Evolutionary conservation across 345 rosid genomes (phyloP).

Genomic region (Brassica rapa): DNA sequence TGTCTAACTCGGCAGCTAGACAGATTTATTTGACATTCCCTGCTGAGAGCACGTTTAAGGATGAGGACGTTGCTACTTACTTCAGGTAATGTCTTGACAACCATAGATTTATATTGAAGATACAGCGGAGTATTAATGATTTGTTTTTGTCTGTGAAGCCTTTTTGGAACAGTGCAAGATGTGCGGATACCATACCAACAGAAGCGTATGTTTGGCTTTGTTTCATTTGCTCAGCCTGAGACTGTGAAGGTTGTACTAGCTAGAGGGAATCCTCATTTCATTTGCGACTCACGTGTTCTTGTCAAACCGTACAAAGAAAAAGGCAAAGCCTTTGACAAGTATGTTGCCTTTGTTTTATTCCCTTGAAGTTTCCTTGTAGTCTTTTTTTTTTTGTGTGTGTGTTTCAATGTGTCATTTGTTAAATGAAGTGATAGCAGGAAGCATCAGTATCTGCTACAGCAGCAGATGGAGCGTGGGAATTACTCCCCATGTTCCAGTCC

Average conservation of each 20-base stretch:
- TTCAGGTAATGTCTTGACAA: slow-evolving; percentile 58
- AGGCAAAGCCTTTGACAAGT: slow-evolving; percentile 79
- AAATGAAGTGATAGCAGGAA: slow-evolving; percentile 52
- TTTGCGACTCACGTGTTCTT: slow-evolving; percentile 91
- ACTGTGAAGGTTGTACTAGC: slow-evolving; percentile 81
- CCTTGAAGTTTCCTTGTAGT: neutral
- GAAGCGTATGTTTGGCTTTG: slow-evolving; percentile 98
- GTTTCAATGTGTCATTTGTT: neutral
- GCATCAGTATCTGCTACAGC: slow-evolving; percentile 61
- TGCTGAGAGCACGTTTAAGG: slow-evolving; percentile 89
- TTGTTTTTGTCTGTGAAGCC: slow-evolving; percentile 49
- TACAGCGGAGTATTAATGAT: neutral
- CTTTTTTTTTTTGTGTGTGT: too few species aligned
- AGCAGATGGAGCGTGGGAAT: slow-evolving; percentile 59
- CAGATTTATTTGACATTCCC: slow-evolving; percentile 98
- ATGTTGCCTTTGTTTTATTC: slow-evolving; percentile 4
- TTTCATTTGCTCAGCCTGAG: slow-evolving; percentile 76
- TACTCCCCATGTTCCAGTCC: slow-evolving; percentile 72
- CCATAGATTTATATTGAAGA: neutral
- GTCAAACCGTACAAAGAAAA: slow-evolving; percentile 98
- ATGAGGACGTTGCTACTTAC: slow-evolving; percentile 90
- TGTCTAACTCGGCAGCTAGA: slow-evolving; percentile 66
- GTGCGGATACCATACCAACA: slow-evolving; percentile 97
- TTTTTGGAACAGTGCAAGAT: slow-evolving; percentile 90
- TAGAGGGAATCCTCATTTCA: slow-evolving; percentile 90